Evolutionary conservation across 306 rosid species (phyloP).

Genomic region (Ziziphus jujuba): DNA sequence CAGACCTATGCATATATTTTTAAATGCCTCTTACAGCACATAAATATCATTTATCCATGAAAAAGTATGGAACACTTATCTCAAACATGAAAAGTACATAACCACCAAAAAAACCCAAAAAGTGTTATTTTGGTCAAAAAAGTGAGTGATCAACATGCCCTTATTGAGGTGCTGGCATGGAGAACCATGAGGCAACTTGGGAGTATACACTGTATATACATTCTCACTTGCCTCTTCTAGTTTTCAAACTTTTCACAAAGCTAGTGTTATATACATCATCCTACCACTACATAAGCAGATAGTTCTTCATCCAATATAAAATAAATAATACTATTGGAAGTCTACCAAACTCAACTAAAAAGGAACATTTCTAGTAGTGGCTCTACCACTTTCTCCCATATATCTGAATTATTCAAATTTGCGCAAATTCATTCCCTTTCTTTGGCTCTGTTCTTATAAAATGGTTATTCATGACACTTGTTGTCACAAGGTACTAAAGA

Average conservation of each 20-base stretch:
- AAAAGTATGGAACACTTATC: constrained; percentile 35
- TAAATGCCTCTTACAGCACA: constrained; percentile 30
- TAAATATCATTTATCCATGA: constrained; percentile 20
- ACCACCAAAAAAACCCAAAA: not conserved
- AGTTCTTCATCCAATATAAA: constrained; percentile 14
- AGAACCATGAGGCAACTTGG: constrained; percentile 25
- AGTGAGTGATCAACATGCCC: constrained; percentile 10
- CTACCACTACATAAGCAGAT: constrained; percentile 32
- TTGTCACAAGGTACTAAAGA: constrained; percentile 12
- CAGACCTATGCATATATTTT: not conserved
- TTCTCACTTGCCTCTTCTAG: not conserved
- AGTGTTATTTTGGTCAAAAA: not conserved
- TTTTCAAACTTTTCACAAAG: too few species aligned
- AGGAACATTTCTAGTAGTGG: constrained; percentile 48
- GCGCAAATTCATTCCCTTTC: constrained; percentile 8
- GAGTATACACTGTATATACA: not conserved
- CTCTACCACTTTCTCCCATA: constrained; percentile 52
- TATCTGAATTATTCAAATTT: not conserved
- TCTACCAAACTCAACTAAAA: constrained; percentile 40
- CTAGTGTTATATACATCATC: constrained; percentile 28
- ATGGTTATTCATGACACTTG: not conserved
- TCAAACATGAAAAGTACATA: not conserved
- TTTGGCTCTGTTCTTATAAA: constrained; percentile 7
- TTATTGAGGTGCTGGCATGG: not conserved
- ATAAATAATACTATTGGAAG: constrained; percentile 29